Conservation (phyloP, 1,139 yeast species). For the Hanseniaspora sp. region DNA sequence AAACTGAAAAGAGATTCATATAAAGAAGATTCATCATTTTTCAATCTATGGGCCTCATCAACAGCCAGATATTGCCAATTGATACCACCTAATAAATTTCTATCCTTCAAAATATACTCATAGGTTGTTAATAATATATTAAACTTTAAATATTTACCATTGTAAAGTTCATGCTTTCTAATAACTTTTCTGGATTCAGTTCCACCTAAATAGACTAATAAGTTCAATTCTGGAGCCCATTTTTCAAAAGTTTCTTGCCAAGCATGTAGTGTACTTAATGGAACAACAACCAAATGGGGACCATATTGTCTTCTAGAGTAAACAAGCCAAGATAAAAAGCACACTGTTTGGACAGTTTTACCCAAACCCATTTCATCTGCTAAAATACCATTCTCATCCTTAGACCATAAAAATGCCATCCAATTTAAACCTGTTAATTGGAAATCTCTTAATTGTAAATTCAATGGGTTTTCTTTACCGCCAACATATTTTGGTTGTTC, state of each 20-base stretch:
- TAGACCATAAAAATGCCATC: conserved; percentile 99
- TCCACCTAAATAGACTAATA: conserved; percentile 86
- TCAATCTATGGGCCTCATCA: conserved; percentile 95
- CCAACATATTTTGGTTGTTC: conserved; percentile 84
- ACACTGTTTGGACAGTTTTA: conserved; percentile 92
- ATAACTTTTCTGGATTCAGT: conserved; percentile 73
- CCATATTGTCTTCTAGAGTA: conserved; percentile 94
- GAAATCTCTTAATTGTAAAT: conserved; percentile 86
- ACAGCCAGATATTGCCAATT: conserved; percentile 97
- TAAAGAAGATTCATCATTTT: conserved; percentile 84
- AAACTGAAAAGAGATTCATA: conserved; percentile 80
- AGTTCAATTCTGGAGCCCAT: conserved; percentile 95
- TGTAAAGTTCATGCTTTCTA: conserved; percentile 74
- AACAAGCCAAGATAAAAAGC: conserved; percentile 86
- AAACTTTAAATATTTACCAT: conserved; percentile 62
- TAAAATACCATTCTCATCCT: conserved; percentile 91
- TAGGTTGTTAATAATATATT: conserved; percentile 84
- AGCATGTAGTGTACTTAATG: conserved; percentile 90
- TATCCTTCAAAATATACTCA: conserved; percentile 86
- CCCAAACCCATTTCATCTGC: conserved; percentile 99
- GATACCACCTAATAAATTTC: conserved; percentile 63
- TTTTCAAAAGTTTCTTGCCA: conserved; percentile 98
- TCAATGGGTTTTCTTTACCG: conserved; percentile 30
- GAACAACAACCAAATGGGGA: conserved; percentile 92
- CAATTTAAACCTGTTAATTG: conserved; percentile 96